Conservation (phyloP, 306 rosid species). For the Albizia julibrissin region DNA sequence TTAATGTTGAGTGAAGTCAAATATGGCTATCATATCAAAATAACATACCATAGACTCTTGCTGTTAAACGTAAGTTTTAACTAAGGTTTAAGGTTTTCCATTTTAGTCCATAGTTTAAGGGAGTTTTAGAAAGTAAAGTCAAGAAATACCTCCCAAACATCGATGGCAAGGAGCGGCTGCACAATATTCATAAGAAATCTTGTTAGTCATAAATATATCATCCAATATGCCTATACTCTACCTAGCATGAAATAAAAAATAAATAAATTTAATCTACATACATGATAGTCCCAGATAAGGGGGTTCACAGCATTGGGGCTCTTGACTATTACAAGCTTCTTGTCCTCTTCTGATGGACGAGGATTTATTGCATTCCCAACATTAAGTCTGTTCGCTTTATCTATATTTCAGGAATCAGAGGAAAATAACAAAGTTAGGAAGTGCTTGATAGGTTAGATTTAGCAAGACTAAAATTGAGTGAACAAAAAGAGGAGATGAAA, state of each 20-base stretch:
- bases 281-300: slow-evolving; percentile 72
- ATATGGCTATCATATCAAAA: background rate
- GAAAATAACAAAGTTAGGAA: background rate
- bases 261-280: slow-evolving; percentile 39
- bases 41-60: background rate
- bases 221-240: slow-evolving; percentile 19
- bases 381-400: slow-evolving; percentile 65
- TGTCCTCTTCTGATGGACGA: slow-evolving; percentile 65
- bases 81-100: background rate
- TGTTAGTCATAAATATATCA: slow-evolving; percentile 25
- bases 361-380: slow-evolving; percentile 81
- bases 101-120: background rate
- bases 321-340: slow-evolving; percentile 74
- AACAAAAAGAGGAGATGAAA: slow-evolving; percentile 25
- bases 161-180: slow-evolving; percentile 94
- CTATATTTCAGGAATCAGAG: slow-evolving; percentile 32
- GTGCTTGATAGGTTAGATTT: slow-evolving; percentile 1
- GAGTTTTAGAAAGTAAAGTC: background rate
- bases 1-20: background rate
- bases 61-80: background rate
- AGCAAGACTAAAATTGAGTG: background rate
- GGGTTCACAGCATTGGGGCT: slow-evolving; percentile 91
- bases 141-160: slow-evolving; percentile 87
- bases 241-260: slow-evolving; percentile 11
- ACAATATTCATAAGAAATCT: slow-evolving; percentile 33